Evolutionary conservation across 441 rosid species (phyloP).

Genomic region (Mallotus repandus): DNA sequence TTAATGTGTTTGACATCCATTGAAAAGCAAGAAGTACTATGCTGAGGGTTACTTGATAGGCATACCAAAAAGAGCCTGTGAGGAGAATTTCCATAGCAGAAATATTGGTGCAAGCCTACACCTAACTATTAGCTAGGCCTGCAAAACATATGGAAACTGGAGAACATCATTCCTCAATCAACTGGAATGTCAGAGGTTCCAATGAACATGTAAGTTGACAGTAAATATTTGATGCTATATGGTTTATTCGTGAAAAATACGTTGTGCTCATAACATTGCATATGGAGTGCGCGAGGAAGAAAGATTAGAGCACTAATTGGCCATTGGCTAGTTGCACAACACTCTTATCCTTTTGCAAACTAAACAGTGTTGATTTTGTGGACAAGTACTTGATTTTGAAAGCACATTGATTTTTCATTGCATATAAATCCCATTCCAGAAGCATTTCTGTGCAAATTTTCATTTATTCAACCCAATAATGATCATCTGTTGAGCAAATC

Average conservation of each 20-base stretch:
- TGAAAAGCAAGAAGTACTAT: neutral
- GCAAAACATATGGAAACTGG: too few relatives aligned
- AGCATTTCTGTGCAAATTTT: neutral
- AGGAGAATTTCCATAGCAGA: neutral
- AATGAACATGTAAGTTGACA: neutral
- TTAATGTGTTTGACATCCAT: neutral
- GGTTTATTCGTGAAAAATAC: neutral
- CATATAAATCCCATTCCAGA: neutral
- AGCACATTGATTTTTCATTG: neutral
- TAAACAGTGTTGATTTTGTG: neutral
- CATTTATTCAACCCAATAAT: neutral
- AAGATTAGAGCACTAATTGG: too few relatives aligned
- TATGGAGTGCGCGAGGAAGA: too few relatives aligned
- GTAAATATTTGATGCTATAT: neutral
- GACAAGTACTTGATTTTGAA: neutral
- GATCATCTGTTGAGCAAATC: neutral
- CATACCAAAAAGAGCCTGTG: neutral
- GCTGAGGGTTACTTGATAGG: neutral
- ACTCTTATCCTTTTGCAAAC: neutral
- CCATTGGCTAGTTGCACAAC: too few relatives aligned
- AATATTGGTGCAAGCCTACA: neutral
- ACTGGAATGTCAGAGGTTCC: neutral
- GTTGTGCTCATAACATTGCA: neutral
- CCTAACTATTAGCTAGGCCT: neutral
- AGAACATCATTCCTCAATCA: neutral